A percentile compares a stretch with the other conserved stretches of the same genome.
These are phyloP conservation scores for Nematodospora anomalae DNA, from an alignment of 1,139 yeast species.

Conservation along the genomic window DNA sequence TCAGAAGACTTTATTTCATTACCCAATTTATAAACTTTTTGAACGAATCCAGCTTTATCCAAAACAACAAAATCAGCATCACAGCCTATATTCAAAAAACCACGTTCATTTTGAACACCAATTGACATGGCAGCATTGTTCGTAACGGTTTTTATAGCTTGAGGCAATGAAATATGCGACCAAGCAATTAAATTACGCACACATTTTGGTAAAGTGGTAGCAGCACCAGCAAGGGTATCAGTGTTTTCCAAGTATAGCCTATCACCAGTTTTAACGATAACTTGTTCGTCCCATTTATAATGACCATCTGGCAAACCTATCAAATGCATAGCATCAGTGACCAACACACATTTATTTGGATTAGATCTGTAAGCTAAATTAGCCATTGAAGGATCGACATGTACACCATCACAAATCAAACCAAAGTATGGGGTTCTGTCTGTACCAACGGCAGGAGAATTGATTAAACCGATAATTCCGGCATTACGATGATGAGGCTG, in stretches of 20 bases:
- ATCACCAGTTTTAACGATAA: constrained; percentile 51
- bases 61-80: constrained; percentile 61
- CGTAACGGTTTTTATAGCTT: constrained; percentile 59
- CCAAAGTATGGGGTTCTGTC: constrained; percentile 52
- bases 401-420: constrained; percentile 62
- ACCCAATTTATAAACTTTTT: constrained; percentile 55
- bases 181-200: constrained; percentile 54
- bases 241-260: constrained; percentile 54
- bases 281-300: constrained; percentile 51
- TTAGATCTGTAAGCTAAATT: constrained; percentile 53
- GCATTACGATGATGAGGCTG: constrained; percentile 65
- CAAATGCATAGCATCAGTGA: constrained; percentile 63
- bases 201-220: constrained; percentile 57
- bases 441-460: constrained; percentile 33
- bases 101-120: constrained; percentile 46
- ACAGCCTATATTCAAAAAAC: constrained; percentile 54
- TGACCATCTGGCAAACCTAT: constrained; percentile 53
- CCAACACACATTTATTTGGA: constrained; percentile 57
- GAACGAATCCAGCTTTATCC: constrained; percentile 45
- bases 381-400: constrained; percentile 60
- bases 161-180: constrained; percentile 51
- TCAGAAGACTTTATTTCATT: constrained; percentile 25
- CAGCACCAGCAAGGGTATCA: constrained; percentile 63
- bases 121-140: constrained; percentile 56
- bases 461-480: constrained; percentile 58